Base-by-base conservation (phyloP, 2,329 filamentous ascomycete species). In the Colletotrichum sp. region DNA sequence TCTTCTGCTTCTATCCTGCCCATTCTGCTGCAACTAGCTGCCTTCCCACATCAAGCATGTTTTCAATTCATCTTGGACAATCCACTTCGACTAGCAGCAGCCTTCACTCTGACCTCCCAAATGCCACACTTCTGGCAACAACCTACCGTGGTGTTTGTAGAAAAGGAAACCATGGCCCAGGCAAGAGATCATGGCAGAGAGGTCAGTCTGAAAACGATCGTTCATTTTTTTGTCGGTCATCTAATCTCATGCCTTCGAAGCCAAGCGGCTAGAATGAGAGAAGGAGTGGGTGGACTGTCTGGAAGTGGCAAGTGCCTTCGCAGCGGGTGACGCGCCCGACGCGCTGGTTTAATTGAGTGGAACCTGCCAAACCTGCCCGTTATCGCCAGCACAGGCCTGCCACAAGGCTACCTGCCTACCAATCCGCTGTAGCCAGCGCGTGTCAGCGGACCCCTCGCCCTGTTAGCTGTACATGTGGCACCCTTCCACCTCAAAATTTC, bases 331-430 rank as follows among this genome's bases (percentile, higher is more conserved):
- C 63, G 73, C 73, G 73, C 73, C 55, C 32, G 63, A 39, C 64
- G 44, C 63, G 64, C 62, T 72, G 74, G 70, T 66, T 65, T 74
- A 74, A 76, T 74, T 32, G 74, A 64, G 57, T 74, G 74, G 65
- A 49, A 21, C 59, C 34, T 21, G 44, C 62, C 70, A 21, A 39
- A 64, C 67, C 49, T 36, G 55, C 69, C 44, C 44, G 44, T 52
- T 52, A 52, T 52, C 69, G 21, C 59, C 8, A 30, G 57, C 59
- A 49, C 64, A 63, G 16, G 70, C 32, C 55, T 13, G 30, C 15
- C 44, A 44, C 32, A 26, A 64, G 57, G 60, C 57, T 32, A 49
- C 30, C 64, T 52, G 44, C 44, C 44, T 52, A 52, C 44, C 65
- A 69, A 69, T 73, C 70, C 65, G 59, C 69, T 39, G 30, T 60